Percentiles rank a stretch among this genome's conserved stretches.
Conservation (phyloP, 2,329 filamentous ascomycete genomes). For the Coniochaeta prunicola region DNA sequence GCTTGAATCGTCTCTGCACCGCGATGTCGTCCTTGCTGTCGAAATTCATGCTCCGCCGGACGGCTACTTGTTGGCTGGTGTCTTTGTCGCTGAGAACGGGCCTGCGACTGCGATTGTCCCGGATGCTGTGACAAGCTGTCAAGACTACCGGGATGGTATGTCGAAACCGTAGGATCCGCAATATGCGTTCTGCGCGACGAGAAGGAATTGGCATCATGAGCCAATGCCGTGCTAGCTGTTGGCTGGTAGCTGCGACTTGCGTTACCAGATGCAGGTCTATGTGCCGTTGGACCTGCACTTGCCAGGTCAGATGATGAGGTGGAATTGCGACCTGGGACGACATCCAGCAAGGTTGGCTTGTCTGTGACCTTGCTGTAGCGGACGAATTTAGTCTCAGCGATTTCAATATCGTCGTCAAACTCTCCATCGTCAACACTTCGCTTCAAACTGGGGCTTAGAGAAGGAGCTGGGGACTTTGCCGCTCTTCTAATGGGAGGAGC, state of each 20-base stretch:
- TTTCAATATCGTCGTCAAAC: constrained; percentile 13
- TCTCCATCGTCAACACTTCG: constrained; percentile 13
- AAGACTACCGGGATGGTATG: background rate
- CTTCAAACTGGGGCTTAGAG: constrained; percentile 17
- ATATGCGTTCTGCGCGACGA: background rate
- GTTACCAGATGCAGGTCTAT: background rate
- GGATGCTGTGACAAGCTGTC: background rate
- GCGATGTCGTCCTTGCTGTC: background rate
- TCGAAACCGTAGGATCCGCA: background rate
- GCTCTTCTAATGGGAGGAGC: constrained; percentile 5
- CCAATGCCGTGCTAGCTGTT: background rate
- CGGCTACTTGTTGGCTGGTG: background rate
- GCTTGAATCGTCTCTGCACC: background rate
- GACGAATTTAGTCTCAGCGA: constrained; percentile 15
- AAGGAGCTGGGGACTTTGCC: constrained; percentile 10
- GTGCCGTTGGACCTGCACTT: background rate
- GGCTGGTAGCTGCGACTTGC: background rate
- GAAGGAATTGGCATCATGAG: background rate
- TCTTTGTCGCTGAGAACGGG: background rate
- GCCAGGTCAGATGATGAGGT: background rate
- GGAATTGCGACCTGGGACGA: background rate
- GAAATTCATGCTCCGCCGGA: background rate
- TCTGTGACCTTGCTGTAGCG: background rate
- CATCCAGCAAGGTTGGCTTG: background rate
- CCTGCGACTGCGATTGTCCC: background rate